Base-by-base conservation (phyloP, 148 eudicot species). In the Bassia scoparia region DNA sequence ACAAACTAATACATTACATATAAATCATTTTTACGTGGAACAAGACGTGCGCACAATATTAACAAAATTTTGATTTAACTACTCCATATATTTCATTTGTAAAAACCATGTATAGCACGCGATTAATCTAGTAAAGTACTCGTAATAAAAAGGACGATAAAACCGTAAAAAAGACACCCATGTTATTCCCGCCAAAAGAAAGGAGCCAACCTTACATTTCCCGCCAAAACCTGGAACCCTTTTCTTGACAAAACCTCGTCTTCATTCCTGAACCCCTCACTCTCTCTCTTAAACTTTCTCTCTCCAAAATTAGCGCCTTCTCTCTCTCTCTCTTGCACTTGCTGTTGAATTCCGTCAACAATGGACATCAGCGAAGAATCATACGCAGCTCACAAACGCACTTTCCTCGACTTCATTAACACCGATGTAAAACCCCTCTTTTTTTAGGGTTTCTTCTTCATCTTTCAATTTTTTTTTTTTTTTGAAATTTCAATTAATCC, bases 341-440 rank as follows among this genome's bases (percentile, higher is more conserved):
- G n/a, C n/a, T n/a, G n/a, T n/a, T 41, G 46, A 41, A 41, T 2
- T 8, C 46, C 46, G 7, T 0, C 67, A 20, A 38, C 53, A 52
- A 92, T 92, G 98, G 98, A 92, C 72, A 81, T 90, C 73, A 92
- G 96, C 80, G 89, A 89, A 60, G 98, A 92, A 72, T 81, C 83
- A 13, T 80, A 84, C 72, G 88, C 93, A 16, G 86, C 91, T 34
- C 98, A 92, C 89, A 90, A 84, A 86, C 91, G 90, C 49, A 83
- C 91, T 1, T 92, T 92, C 78, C 88, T 86, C 70, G 93, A 90
- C 54, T 92, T 92, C 83, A 79, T 92, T 37, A 90, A 92, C 34
- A 91, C 84, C 82, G 90, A 88, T 71, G 96, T 90, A 90, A 41
- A 0, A 0, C 46, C 46, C 46, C 46, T 1, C 1, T 41, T 41